phyloP scores from a whole-genome alignment of 1,139 yeast genomes.

The Yamadazyma atmosphaerica region DNA sequence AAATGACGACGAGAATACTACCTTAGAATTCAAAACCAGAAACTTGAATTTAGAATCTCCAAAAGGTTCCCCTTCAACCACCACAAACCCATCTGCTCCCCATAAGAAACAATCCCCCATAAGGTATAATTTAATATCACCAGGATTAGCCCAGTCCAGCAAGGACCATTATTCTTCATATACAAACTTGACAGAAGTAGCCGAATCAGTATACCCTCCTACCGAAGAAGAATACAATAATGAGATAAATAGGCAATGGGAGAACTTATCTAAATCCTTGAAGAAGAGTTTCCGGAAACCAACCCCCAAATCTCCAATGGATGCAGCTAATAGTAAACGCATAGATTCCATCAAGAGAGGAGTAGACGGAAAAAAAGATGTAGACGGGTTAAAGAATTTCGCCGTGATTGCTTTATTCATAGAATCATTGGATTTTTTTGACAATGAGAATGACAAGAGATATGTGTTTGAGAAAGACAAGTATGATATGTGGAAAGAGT shows the following conservation, averaged over 20 bases:
- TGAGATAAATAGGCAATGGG: slow-evolving; percentile 70
- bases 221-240: slow-evolving; percentile 61
- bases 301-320: slow-evolving; percentile 59
- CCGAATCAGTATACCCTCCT: slow-evolving; percentile 44
- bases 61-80: no score
- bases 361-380: slow-evolving; percentile 78
- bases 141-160: slow-evolving; percentile 18
- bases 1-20: slow-evolving; percentile 4
- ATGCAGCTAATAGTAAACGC: slow-evolving; percentile 54
- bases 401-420: slow-evolving; percentile 69
- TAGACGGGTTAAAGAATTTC: slow-evolving; percentile 67
- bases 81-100: background rate
- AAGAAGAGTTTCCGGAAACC: slow-evolving; percentile 74
- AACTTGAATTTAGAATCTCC: no score
- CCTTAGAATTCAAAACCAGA: background rate
- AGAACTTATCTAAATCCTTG: slow-evolving; percentile 51
- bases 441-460: slow-evolving; percentile 58
- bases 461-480: slow-evolving; percentile 53
- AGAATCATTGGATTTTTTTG: slow-evolving; percentile 71
- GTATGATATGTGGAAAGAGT: slow-evolving; percentile 70
- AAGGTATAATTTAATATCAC: slow-evolving; percentile 25
- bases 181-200: slow-evolving; percentile 23
- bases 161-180: slow-evolving; percentile 25
- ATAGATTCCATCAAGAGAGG: slow-evolving; percentile 77
- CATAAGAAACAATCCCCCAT: background rate